Evolutionary conservation across 2,329 filamentous ascomycete species (phyloP), one percentile per base, ranked within the genome.

Genomic region (Raffaelea arxii): DNA sequence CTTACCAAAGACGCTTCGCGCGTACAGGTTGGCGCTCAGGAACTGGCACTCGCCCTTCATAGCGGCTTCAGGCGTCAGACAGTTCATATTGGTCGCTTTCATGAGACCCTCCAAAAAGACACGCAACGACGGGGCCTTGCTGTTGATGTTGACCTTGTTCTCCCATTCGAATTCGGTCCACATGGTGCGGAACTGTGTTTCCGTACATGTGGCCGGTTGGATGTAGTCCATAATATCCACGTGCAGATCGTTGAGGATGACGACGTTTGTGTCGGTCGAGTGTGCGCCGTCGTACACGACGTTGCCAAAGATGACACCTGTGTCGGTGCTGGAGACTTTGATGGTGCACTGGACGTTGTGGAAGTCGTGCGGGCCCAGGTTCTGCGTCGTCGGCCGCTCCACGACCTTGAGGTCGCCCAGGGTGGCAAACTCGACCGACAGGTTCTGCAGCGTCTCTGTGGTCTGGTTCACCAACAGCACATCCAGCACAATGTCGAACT

Each of bases 101-200:
- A 97, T 97, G 50, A 98, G 72, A 63, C 94, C 84, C 56, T 87
- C 84, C 53, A 98, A 70, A 78, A 98, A 98, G 19, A 94, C 88
- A 43, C 91, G 80, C 51, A 98, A 74, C 24, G 80, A 84, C 72
- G 91, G 94, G 55, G 87, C 88, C 74, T 96, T 97, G 53, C 87
- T 94, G 69, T 96, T 96, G 70, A 98, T 97, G 70, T 98, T 98
- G 66, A 98, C 91, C 78, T 98, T 98, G 72, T 98, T 98, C 74
- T 98, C 92, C 92, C 92, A 98, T 64, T 98, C 92, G 56, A 98
- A 98, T 63, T 98, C 92, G 32, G 92, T 98, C 92, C 92, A 98
- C 92, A 98, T 98, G n/a, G 88, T 94, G 50, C 92, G 81, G 82
- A 98, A 98, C 60, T 97, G 89, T 11, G 91, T 96, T 72, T 98